phyloP scores from a whole-genome alignment of 208 protist genomes.

The Herpetomonas tarakana region DNA sequence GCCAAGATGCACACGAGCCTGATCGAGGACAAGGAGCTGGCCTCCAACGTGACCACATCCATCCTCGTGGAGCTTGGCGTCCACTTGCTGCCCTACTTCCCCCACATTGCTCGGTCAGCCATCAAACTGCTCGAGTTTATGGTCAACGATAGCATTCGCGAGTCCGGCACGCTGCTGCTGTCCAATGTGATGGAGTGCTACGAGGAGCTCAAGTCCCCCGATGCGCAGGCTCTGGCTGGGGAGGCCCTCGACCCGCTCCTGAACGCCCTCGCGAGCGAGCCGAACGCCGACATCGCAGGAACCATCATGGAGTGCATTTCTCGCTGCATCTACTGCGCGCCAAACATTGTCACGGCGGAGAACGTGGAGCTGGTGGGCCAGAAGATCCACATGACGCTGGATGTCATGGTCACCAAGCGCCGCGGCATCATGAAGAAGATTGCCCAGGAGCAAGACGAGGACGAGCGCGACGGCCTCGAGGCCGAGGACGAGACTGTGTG shows the following conservation, averaged over 20 bases:
- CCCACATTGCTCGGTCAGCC: slow-evolving; percentile 54
- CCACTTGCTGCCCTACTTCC: slow-evolving; percentile 52
- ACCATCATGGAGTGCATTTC: slow-evolving; percentile 59
- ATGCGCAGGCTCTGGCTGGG: slow-evolving; percentile 46
- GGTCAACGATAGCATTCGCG: slow-evolving; percentile 59
- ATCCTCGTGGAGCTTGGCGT: slow-evolving; percentile 67
- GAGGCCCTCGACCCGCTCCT: slow-evolving; percentile 47
- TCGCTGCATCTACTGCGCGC: slow-evolving; percentile 54
- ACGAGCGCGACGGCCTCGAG: slow-evolving; percentile 76
- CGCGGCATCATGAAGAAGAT: slow-evolving; percentile 45
- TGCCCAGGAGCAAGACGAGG: slow-evolving; percentile 74
- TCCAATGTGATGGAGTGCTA: slow-evolving; percentile 59
- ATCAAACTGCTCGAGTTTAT: slow-evolving; percentile 60
- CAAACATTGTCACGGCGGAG: slow-evolving; percentile 46
- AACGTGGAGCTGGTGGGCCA: slow-evolving; percentile 54
- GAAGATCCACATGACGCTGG: slow-evolving; percentile 63
- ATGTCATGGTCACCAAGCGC: slow-evolving; percentile 49
- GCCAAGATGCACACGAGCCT: slow-evolving; percentile 74
- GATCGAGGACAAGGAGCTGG: slow-evolving; percentile 89
- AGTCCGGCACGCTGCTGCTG: slow-evolving; percentile 73
- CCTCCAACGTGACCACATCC: slow-evolving; percentile 60
- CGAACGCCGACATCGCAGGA: slow-evolving; percentile 55
- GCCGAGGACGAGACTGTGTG: slow-evolving; percentile 72
- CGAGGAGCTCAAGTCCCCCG: slow-evolving; percentile 24
- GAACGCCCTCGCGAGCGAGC: slow-evolving; percentile 59